Base-by-base conservation (phyloP, 257 asterid species). In the Solanum ahanhuiri region DNA sequence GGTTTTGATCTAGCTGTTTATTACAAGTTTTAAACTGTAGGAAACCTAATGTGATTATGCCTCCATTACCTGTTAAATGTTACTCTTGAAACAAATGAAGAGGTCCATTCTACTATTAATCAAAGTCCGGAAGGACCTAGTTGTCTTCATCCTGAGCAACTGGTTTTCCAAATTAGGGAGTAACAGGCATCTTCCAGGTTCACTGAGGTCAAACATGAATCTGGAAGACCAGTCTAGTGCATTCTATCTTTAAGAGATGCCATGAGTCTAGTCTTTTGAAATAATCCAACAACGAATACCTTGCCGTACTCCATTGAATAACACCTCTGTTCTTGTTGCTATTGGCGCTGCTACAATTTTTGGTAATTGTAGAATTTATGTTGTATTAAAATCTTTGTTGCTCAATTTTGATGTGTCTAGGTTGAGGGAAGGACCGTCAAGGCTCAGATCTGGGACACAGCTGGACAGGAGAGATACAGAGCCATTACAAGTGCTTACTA, bases 391-490 rank as follows among this genome's bases (percentile, higher is more conserved):
- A 45, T 79, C 17, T 48, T 79, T 79, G 28, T 45, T 79, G 41
- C 84, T 79, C 15, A 45, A 15, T 28, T 45, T 15, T 79, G 37
- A 43, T 85, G 31, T 81, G 25, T 86, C 10, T 82, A 94, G 95
- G 98, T 96, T n/a, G 99, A 96, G 91, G 98, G 95, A 84, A 93
- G 96, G 91, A 95, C 97, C 3, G 90, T 96, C 82, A 96, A 96
- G 92, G 96, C 99, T 89, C 99, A 96, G 88, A 96, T 96, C 75
- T 96, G 99, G 99, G 99, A 96, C 94, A 96, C 99, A 2, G 99
- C 99, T 64, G 99, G 98, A n/a, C 99, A 96, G 88, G 99, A 95
- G 90, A 93, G 99, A 87, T 96, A 96, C 92, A 89, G 99, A 72
- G 99, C 99, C 88, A 96, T 96, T 35, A 96, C 99, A 85, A 95